Evolutionary conservation across 225 moss, liverwort and hornwort species (phyloP), one percentile per base, ranked within the genome.

Genomic region (Takakia lepidozioides): DNA sequence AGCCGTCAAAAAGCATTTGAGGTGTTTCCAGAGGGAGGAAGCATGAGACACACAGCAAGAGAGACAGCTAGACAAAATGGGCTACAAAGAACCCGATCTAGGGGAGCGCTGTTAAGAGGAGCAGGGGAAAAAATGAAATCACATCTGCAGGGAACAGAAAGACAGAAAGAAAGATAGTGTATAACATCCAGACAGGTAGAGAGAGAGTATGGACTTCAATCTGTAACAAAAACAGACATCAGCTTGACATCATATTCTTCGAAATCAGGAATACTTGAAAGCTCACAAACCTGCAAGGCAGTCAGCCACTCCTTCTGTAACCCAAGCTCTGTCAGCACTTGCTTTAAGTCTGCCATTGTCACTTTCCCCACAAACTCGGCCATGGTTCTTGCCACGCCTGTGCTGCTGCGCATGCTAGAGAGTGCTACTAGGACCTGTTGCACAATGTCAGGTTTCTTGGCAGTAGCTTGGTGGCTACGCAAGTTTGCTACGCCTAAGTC

Each of bases 301-400:
- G 77, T 77, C 45, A 82, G 76, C 81, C 81, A 82, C 56, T 91
- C 85, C 51, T 84, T 87, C 64, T 75, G 69, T 41, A 80, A 59
- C 48, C 91, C 91, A 37, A 98, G 73, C 51, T 75, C 78, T 34
- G 76, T 67, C 11, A 98, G 28, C 10, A 98, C 70, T 61, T 81
- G 91, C 57, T 85, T 82, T 40, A 90, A 63, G 43, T 98, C 98
- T 32, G 71, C 67, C 44, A 80, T 50, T 22, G 78, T 83, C 61
- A 98, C 71, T 49, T 65, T 69, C 32, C 71, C 83, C n/a, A 71
- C 59, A 37, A 64, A 91, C 28, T 64, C 78, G 11, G 58, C 67
- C 98, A 98, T 81, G 41, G 75, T 64, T 13, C 54, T 82, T 37
- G 80, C 58, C 48, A 98, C 75, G 22, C 67, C 83, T 35, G 13